Base-by-base conservation (phyloP, 805 yeast species). In the Candida qinlingensis region DNA sequence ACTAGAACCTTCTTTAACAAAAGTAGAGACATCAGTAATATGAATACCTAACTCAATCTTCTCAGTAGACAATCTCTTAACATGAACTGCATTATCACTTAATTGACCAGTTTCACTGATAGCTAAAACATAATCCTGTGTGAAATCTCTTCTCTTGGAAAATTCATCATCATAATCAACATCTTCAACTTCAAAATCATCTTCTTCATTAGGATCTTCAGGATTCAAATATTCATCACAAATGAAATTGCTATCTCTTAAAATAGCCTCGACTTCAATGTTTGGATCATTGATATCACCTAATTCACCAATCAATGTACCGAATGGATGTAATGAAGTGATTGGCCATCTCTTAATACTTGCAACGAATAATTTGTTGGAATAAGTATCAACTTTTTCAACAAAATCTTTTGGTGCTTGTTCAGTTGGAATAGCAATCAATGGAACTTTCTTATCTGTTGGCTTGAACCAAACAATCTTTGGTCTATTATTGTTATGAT, bases 401-500 rank as follows among this genome's bases (percentile, higher is more conserved):
- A 94, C 91, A 68, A 94, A 92, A 66, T 92, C 98, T 50, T 77
- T 80, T 34, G 99, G 99, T 0, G 97, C 99, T 66, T 94, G 96
- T 61, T 94, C 99, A 1, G 97, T 94, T 37, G 99, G 99, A 54
- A 94, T 94, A 12, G 99, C 99, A 72, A 94, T 91, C 54, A 94
- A 75, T 5, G 99, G 99, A 25, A 94, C 99, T 54, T 96, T 88
- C 69, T 94, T 94, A 65, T 94, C 99, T 1, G 97, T 91, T 37
- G 99, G 99, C 65, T 94, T 94, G 67, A 94, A 94, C 99, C 99
- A 94, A 34, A 94, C 97, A 72, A 94, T 94, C 64, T 94, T 94
- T 34, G 99, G 99, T 39, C 80, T 79, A 7, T 62, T 50, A 46
- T 54, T 47, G 52, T 56, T 38, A 9, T 62, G 50, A 47, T 54